Conservation (phyloP, 2,329 filamentous ascomycete species). For the Penicillium oxalicum region DNA sequence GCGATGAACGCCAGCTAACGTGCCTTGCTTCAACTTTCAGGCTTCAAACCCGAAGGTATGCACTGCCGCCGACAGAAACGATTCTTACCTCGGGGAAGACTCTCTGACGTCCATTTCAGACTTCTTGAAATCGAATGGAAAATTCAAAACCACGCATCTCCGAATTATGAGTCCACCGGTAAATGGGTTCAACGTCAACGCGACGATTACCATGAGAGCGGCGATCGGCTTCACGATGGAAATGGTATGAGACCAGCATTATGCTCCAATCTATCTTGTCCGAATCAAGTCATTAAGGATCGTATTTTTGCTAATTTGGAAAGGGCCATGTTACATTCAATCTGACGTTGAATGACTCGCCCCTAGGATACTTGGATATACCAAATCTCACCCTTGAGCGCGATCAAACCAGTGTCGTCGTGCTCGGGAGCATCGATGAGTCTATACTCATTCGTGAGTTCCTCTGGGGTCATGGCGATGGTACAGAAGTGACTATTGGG, state of each 20-base stretch:
- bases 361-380: slow-evolving; percentile 20
- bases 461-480: slow-evolving; percentile 10
- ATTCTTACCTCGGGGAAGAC: neutral
- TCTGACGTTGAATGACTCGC: slow-evolving; percentile 16
- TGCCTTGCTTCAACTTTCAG: slow-evolving; percentile 1
- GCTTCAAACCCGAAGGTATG: slow-evolving; percentile 21
- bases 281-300: neutral
- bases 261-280: no score
- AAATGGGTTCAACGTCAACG: slow-evolving; percentile 24
- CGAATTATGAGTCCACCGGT: slow-evolving; percentile 13
- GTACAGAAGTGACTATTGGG: slow-evolving; percentile 19
- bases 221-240: slow-evolving; percentile 19
- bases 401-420: slow-evolving; percentile 4
- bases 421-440: slow-evolving; percentile 17
- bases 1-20: no score
- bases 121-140: slow-evolving; percentile 16
- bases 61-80: no score
- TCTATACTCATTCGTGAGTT: slow-evolving; percentile 17
- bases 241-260: slow-evolving; percentile 13
- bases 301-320: neutral
- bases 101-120: slow-evolving; percentile 6
- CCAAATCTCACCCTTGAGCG: slow-evolving; percentile 18
- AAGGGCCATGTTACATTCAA: slow-evolving; percentile 23
- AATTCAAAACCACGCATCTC: slow-evolving; percentile 21
- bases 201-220: slow-evolving; percentile 20